phyloP scores from a whole-genome alignment of 2,329 filamentous ascomycete species.

The Exophiala alcalophila region DNA sequence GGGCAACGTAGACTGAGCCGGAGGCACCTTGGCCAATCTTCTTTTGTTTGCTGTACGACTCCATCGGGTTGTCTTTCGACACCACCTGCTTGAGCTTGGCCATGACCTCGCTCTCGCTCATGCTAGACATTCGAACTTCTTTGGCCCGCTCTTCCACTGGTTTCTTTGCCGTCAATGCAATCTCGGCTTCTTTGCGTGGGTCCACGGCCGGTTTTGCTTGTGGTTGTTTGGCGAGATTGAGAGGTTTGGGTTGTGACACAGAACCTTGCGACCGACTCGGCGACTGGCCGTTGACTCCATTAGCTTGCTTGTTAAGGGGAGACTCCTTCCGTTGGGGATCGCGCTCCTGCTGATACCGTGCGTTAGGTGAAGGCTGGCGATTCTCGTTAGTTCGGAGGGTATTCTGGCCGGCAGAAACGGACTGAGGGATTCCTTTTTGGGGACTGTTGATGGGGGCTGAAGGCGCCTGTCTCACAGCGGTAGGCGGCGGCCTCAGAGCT shows the following conservation, averaged over 20 bases:
- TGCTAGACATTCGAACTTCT: constrained; percentile 96
- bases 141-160: constrained; percentile 70
- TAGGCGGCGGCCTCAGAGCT: constrained; percentile 33
- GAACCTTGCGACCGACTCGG: constrained; percentile 46
- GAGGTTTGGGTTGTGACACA: constrained; percentile 64
- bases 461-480: constrained; percentile 78
- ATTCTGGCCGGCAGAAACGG: constrained; percentile 31
- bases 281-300: constrained; percentile 44
- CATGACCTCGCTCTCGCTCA: constrained; percentile 98
- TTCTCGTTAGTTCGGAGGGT: constrained; percentile 38
- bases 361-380: constrained; percentile 37
- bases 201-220: constrained; percentile 55
- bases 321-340: constrained; percentile 40
- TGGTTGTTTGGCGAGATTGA: constrained; percentile 70
- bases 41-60: constrained; percentile 98
- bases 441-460: constrained; percentile 52
- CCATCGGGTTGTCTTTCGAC: constrained; percentile 88
- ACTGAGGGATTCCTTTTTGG: constrained; percentile 29
- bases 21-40: constrained; percentile 99
- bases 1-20: constrained; percentile 95
- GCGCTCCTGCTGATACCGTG: constrained; percentile 34
- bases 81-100: constrained; percentile 89
- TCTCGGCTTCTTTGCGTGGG: constrained; percentile 83
- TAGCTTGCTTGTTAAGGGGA: constrained; percentile 37
- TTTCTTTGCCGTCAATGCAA: constrained; percentile 81